phyloP scores from a whole-genome alignment of 2,329 filamentous ascomycete genomes.

The Lasiodiplodia sp. region DNA sequence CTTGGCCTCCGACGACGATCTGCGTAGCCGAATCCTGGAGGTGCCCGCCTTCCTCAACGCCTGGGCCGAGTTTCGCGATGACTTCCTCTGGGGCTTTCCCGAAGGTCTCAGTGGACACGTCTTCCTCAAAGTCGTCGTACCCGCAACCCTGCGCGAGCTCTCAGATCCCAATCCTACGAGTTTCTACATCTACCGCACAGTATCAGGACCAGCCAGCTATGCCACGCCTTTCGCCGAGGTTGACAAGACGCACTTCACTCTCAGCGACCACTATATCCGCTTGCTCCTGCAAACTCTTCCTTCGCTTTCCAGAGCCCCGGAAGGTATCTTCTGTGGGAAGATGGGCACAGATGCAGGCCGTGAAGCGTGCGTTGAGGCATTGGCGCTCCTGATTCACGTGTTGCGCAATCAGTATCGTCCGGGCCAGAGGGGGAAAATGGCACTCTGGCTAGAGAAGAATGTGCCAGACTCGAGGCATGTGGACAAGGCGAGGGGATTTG shows the following conservation, averaged over 20 bases:
- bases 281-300: background rate
- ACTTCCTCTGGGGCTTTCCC: slow-evolving; percentile 3
- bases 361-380: background rate
- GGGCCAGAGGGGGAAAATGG: background rate
- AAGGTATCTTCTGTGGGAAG: background rate
- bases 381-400: background rate
- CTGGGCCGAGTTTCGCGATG: slow-evolving; percentile 18
- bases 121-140: background rate
- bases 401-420: slow-evolving; percentile 7
- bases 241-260: background rate
- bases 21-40: background rate
- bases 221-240: background rate
- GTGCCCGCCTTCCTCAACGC: slow-evolving; percentile 4
- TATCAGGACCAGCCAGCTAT: background rate
- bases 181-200: too few relatives aligned
- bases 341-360: background rate
- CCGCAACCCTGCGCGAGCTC: background rate
- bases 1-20: background rate
- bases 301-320: background rate
- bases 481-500: background rate
- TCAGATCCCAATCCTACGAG: background rate
- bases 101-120: background rate
- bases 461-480: background rate
- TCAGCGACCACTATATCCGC: slow-evolving; percentile 6
- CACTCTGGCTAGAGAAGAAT: background rate